Base-by-base conservation (phyloP, 2,329 filamentous ascomycete species). In the Stenocarpella maydis region DNA sequence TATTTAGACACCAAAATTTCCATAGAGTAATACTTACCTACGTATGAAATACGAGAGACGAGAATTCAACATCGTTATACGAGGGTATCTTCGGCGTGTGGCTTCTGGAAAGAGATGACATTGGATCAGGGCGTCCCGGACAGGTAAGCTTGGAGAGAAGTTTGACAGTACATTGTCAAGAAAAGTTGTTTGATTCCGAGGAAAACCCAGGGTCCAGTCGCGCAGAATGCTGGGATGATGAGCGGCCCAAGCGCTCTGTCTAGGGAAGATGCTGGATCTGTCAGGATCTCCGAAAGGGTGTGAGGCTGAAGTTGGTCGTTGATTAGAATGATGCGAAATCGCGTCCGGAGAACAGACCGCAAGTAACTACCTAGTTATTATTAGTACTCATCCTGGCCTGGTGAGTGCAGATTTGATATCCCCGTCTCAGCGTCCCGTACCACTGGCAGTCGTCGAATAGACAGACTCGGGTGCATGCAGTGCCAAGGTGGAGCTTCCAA, bases 401-500 rank as follows among this genome's bases (percentile, higher is more conserved):
- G 2, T 31, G 24, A 47, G 26, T 10, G 10, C 55, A 19, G 26
- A 19, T 26, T 26, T 8, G 39, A 10, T 61, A 41, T 61, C 55
- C 55, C 55, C 47, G 55, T 61, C 47, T 61, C 55, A 61, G 55
- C 39, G 3, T 34, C 0, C 55, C 55, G 12, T 47, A 45, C 26
- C 26, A 21, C 55, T 45, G 7, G 19, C 39, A 45, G 19, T 47
- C 6, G 39, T 45, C 28, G 55, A 61, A 47, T 47, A 34, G 26
- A 24, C 10, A 34, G 26, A 24, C 10, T 61, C 39, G 19, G 24
- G 17, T 45, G 55, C 39, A 61, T 45, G 55, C 39, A 61, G 24
- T 47, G 55, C 55, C 55, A 61, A 61, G 55, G 39, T 61, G 55
- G 55, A 61, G 55, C 55, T 31, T 61, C n/a, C n/a, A n/a, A n/a